phyloP scores from a whole-genome alignment of 345 rosid genomes.

The Eucalyptus fibrosa region DNA sequence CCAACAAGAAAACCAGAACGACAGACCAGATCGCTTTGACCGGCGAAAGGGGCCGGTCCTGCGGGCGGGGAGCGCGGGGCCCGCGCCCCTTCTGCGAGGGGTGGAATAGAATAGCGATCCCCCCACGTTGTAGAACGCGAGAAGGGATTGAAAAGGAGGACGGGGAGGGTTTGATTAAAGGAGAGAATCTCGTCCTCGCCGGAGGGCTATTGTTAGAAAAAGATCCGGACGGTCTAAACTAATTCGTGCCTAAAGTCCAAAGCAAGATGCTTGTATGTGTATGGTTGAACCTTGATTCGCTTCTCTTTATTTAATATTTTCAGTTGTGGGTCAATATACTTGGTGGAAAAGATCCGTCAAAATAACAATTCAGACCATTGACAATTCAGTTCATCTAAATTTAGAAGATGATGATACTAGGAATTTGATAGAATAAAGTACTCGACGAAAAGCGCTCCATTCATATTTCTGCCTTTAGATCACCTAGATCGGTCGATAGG shows the following conservation, averaged over 20 bases:
- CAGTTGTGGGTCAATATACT: neutral
- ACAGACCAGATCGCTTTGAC: neutral
- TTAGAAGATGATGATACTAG: neutral
- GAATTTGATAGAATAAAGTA: neutral
- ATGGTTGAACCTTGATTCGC: neutral
- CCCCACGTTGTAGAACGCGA: neutral
- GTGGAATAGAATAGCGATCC: neutral
- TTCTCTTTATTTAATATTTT: neutral
- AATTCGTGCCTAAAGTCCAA: neutral
- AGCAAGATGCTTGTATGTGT: neutral
- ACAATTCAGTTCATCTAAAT: neutral
- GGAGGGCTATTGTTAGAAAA: neutral
- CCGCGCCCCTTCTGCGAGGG: neutral
- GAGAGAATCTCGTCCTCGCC: neutral
- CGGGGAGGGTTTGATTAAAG: neutral
- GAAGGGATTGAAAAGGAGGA: neutral
- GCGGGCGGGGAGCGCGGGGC: neutral
- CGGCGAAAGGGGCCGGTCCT: neutral
- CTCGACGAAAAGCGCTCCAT: neutral
- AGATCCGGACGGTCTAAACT: neutral
- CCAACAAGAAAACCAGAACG: neutral
- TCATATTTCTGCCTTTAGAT: neutral
- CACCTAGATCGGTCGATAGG: too few species aligned
- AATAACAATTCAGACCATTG: neutral
- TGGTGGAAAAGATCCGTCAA: accelerated